Conservation (phyloP, 2,329 filamentous ascomycete species). For the Curvularia lunata region DNA sequence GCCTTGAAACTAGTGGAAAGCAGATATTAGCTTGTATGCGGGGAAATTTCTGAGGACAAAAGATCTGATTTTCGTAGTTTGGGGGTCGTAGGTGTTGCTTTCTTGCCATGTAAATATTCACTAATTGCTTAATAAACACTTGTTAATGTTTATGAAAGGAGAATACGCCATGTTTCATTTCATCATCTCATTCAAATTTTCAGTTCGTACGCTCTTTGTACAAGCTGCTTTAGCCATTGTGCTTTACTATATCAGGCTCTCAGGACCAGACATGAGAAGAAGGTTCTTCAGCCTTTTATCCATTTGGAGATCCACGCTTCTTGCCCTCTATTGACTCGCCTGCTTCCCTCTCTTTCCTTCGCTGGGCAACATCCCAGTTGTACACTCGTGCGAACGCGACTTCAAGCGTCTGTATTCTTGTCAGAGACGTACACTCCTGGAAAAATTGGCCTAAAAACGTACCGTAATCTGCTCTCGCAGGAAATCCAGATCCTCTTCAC, state of each 20-base stretch:
- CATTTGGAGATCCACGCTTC: slow-evolving; percentile 36
- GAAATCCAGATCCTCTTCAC: slow-evolving; percentile 96
- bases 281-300: slow-evolving; percentile 6
- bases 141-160: background rate
- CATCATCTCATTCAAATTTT: background rate
- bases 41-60: background rate
- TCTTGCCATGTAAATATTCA: background rate
- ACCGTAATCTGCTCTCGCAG: slow-evolving; percentile 95
- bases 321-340: slow-evolving; percentile 55
- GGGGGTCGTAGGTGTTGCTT: no score
- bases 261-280: background rate
- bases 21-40: background rate
- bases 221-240: background rate
- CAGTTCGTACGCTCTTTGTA: background rate
- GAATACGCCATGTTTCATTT: background rate
- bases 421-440: slow-evolving; percentile 16
- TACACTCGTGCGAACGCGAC: slow-evolving; percentile 97
- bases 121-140: background rate
- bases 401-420: slow-evolving; percentile 78
- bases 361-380: slow-evolving; percentile 98
- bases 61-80: background rate
- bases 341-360: slow-evolving; percentile 82
- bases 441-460: background rate
- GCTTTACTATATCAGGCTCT: background rate
- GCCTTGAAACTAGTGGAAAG: background rate